Evolutionary conservation across 345 rosid species (phyloP), one percentile per base, ranked within the genome.

Genomic region (Syzygium jambos): DNA sequence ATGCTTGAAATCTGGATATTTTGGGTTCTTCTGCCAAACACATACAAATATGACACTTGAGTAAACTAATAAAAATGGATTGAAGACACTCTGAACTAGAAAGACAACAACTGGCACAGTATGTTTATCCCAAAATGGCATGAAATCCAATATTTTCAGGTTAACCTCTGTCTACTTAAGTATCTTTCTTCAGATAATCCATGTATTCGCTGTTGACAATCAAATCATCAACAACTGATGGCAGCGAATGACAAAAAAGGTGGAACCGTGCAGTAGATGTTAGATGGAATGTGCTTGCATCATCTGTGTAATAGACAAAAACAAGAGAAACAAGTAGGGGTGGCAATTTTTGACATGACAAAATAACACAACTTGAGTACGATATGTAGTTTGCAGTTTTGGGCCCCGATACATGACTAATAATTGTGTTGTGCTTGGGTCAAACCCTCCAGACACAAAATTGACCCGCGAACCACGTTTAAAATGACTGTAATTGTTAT

Each of bases 1-100:
- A 90, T 95, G 95, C 91, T 93, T 94, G 88, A 95, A 94, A 92
- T 95, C 97, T 23, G 97, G 95, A 90, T 92, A 92, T 83, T 92
- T 94, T 21, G 93, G 95, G 91, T 68, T 94, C 87, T 90, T 95
- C 96, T 95, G 93, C 87, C 57, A 55, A 88, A 27, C 30, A 59
- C 16, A 59, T 29, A n/a, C 54, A 51, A 84, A 30, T 46, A 52
- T 25, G 19, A 73, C 41, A 19, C 49, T 73, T 9, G 38, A 73
- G 82, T 73, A 73, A 73, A 73, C 82, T 38, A 21, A 73, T 34
- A 19, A 9, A 43, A 38, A 73, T 5, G 82, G 82, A 38, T 34
- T 17, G 17, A 73, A 73, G 49, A 73, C 49, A 38, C 27, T 73
- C 49, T 38, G 27, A 38, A 38, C 49, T 19, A 73, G 82, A 73